Conservation (phyloP, 164 flowering plant genomes). For the Cinnamomum micranthum region DNA sequence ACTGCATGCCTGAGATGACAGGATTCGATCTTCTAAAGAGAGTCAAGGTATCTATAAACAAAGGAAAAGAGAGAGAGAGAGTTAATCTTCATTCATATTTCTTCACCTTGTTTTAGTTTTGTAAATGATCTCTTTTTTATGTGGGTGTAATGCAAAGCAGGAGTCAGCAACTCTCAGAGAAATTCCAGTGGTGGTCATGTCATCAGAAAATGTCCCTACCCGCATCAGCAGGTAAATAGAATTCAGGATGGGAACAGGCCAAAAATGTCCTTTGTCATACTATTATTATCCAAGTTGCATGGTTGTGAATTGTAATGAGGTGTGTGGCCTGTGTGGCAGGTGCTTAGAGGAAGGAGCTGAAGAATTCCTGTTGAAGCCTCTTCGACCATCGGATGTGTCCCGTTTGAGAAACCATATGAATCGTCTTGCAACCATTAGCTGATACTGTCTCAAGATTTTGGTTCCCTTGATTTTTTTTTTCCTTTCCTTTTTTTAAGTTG, state of each 20-base stretch:
- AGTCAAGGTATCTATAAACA: conserved; percentile 30
- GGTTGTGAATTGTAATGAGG: too few relatives aligned
- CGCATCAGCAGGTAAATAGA: conserved; percentile 49
- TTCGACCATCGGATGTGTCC: conserved; percentile 57
- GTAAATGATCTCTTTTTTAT: too few relatives aligned
- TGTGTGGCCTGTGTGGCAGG: conserved; percentile 20
- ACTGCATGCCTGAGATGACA: conserved; percentile 55
- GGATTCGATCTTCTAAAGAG: conserved; percentile 44
- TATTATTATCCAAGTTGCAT: neutral
- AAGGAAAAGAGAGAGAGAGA: too few relatives aligned
- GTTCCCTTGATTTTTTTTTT: too few relatives aligned
- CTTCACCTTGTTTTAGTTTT: neutral
- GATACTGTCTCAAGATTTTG: neutral
- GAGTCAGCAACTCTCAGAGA: conserved; percentile 55
- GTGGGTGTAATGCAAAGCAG: conserved; percentile 21
- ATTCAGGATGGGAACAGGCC: too few relatives aligned
- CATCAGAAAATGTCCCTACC: conserved; percentile 72
- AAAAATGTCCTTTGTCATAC: too few relatives aligned
- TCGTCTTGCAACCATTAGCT: neutral
- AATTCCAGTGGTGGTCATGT: conserved; percentile 71
- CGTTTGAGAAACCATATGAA: conserved; percentile 29
- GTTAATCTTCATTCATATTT: neutral
- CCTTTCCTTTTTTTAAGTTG: too few relatives aligned
- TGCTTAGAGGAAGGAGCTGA: conserved; percentile 80
- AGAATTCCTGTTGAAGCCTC: conserved; percentile 66